A percentile compares a stretch with the other conserved stretches of the same genome.
These are phyloP conservation scores for Micromonas pusilla DNA, from an alignment of 139 green algal genomes.

Conservation along the genomic window DNA sequence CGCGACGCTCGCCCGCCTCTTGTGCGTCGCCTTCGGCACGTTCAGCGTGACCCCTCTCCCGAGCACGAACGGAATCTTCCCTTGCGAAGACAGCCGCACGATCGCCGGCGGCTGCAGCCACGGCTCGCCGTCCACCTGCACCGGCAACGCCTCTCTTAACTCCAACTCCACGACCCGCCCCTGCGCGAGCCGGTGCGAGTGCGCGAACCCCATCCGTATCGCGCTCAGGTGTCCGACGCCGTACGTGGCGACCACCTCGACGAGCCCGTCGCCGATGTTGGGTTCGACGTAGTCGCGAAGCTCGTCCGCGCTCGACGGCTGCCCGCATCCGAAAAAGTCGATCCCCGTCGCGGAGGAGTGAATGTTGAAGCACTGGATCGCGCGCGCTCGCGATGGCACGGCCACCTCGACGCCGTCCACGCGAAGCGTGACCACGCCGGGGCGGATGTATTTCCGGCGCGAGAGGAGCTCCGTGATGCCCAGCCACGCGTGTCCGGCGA, in stretches of 20 bases:
- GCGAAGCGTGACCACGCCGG: not conserved
- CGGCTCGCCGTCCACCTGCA: constrained; percentile 27
- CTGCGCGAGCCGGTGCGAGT: constrained; percentile 11
- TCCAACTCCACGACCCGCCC: constrained; percentile 9
- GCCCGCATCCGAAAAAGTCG: constrained; percentile 16
- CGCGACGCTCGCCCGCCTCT: too few species aligned
- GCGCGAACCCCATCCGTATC: not conserved
- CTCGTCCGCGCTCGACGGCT: not conserved
- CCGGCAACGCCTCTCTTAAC: constrained; percentile 1
- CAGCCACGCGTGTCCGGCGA: not conserved
- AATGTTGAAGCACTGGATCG: constrained; percentile 30
- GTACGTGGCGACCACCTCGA: constrained; percentile 23
- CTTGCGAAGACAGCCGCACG: not conserved
- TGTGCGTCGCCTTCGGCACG: not conserved
- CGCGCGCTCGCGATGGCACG: constrained; percentile 3
- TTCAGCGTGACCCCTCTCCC: not conserved
- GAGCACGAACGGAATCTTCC: not conserved
- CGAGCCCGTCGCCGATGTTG: constrained; percentile 14
- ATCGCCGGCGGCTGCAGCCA: constrained; percentile 8
- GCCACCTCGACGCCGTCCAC: constrained; percentile 9
- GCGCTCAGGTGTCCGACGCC: constrained; percentile 11
- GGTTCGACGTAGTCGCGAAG: not conserved
- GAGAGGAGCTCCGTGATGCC: not conserved
- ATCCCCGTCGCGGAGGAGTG: constrained; percentile 21
- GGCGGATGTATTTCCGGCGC: not conserved